Base-by-base conservation (phyloP, 1,284 basidiomycete genomes). In the Microbotryomycetes sp. region DNA sequence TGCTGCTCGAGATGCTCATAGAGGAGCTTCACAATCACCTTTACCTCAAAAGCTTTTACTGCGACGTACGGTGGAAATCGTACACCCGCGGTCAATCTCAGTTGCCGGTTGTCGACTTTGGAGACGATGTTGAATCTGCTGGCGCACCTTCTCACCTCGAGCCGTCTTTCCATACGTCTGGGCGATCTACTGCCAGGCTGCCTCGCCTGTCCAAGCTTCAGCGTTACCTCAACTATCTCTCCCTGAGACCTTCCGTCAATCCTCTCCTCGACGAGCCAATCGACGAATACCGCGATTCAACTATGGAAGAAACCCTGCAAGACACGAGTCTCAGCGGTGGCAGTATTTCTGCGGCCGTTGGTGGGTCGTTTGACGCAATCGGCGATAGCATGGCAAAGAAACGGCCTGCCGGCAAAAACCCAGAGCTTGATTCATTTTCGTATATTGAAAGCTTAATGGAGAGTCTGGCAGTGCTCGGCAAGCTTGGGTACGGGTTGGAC, bases 31-130 rank as follows among this genome's bases (percentile, higher is more conserved):
- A 98, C 74, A 92, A 86, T 71, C 96, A 98, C 75, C 78, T 99
- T n/a, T 99, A 97, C 75, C 82, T 99, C 61, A 97, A 96, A 74
- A 91, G 88, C 6, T 93, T 91, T 75, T 97, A 92, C 84, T 94
- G 89, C 73, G 94, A 98, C 68, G 83, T 84, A 9, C 83, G 94
- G 50, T 99, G 96, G 96, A 80, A 83, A 27, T 77, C 87, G 0
- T 97, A 97, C 75, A 78, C 80, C 9, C 85, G 87, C 0, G 88
- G 88, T 52, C 93, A 97, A 74, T 81, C 84, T 57, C 75, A 77
- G 9, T 85, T 86, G 48, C 78, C 82, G 0, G 79, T 76, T 53
- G 78, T 81, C 18, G 82, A 84, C 60, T 83, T 83, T 67, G 82
- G 84, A 65, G 80, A 83, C 27, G 82, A 62, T 74, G 27, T 76